phyloP scores from a whole-genome alignment of 176 grass and related monocot species.

The Aegilops speltoides region DNA sequence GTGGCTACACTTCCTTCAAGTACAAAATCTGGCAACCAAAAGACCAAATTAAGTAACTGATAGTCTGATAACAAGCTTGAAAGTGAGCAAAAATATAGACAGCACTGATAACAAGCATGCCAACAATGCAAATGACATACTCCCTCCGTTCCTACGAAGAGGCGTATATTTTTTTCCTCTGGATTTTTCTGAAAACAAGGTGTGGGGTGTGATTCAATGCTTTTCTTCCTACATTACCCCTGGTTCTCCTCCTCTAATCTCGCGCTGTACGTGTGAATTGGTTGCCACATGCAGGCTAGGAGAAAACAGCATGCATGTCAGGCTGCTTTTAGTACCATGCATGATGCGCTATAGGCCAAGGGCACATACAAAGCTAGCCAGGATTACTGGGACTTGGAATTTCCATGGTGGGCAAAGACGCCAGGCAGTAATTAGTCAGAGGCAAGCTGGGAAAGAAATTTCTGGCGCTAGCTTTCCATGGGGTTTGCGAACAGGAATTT shows the following conservation, averaged over 20 bases:
- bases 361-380: neutral
- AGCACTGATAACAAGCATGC: neutral
- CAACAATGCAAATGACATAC: neutral
- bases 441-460: neutral
- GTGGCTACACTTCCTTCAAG: slow-evolving; percentile 97
- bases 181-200: neutral
- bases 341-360: neutral
- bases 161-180: neutral
- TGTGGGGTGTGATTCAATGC: neutral
- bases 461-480: neutral
- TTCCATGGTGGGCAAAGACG: neutral
- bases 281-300: neutral
- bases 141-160: neutral
- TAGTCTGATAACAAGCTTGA: neutral
- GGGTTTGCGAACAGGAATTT: neutral
- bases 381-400: neutral
- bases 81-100: neutral
- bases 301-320: neutral
- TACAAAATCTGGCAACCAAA: slow-evolving; percentile 79
- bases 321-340: neutral
- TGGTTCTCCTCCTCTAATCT: neutral
- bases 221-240: neutral
- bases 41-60: neutral
- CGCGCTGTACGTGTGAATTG: neutral
- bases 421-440: neutral